phyloP scores from a whole-genome alignment of 805 yeast genomes.

The Starmera dryadoides region DNA sequence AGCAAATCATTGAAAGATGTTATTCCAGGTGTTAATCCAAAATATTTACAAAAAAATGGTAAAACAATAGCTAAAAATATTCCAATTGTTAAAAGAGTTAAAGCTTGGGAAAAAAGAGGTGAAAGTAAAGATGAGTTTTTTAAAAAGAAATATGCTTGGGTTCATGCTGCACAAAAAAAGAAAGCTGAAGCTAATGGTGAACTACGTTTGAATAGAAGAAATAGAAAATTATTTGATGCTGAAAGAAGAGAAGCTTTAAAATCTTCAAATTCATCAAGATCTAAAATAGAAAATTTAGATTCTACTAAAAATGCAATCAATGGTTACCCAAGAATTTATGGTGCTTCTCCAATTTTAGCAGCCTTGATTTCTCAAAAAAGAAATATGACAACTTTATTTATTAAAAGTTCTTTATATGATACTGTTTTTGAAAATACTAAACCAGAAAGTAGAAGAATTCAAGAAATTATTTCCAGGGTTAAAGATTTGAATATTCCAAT shows the following conservation, averaged over 20 bases:
- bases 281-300: no score
- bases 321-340: slow-evolving; percentile 59
- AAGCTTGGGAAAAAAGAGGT: slow-evolving; percentile 64
- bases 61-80: slow-evolving; percentile 35
- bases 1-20: slow-evolving; percentile 1
- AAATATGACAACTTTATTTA: slow-evolving; percentile 24
- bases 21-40: slow-evolving; percentile 10
- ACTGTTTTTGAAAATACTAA: slow-evolving; percentile 28
- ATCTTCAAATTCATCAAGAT: no score
- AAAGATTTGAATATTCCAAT: slow-evolving; percentile 21
- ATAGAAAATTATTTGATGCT: neutral
- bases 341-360: slow-evolving; percentile 67
- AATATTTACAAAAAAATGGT: slow-evolving; percentile 2
- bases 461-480: slow-evolving; percentile 41
- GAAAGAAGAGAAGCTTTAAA: no score
- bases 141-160: slow-evolving; percentile 54
- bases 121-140: slow-evolving; percentile 59
- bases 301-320: no score
- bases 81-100: slow-evolving; percentile 29
- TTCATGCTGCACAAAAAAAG: slow-evolving; percentile 30
- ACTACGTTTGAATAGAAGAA: slow-evolving; percentile 4
- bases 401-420: slow-evolving; percentile 34
- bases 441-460: slow-evolving; percentile 3
- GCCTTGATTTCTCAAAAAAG: slow-evolving; percentile 56
- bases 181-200: slow-evolving; percentile 1